Evolutionary conservation across 306 rosid species (phyloP).

Genomic region (Datisca glomerata): DNA sequence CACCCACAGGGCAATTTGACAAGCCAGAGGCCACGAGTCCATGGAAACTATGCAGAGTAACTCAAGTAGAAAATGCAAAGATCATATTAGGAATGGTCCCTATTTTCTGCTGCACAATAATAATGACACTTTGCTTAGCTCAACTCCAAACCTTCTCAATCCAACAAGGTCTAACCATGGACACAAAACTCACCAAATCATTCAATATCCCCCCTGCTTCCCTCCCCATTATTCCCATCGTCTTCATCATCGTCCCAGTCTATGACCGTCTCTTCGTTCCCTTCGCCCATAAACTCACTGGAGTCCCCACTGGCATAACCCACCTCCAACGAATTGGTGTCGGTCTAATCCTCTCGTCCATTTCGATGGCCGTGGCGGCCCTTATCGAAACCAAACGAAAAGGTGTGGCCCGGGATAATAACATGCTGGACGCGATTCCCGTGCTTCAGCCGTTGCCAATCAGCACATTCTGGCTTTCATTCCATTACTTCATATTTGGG

Average conservation of each 20-base stretch:
- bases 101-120: constrained; percentile 69
- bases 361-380: constrained; percentile 83
- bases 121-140: constrained; percentile 93
- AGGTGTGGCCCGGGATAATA: constrained; percentile 41
- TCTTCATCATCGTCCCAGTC: constrained; percentile 58
- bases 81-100: constrained; percentile 60
- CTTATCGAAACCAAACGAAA: constrained; percentile 61
- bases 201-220: constrained; percentile 80
- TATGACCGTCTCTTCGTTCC: constrained; percentile 66
- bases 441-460: constrained; percentile 58
- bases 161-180: constrained; percentile 71
- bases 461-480: constrained; percentile 78
- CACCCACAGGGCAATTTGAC: constrained; percentile 14
- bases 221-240: constrained; percentile 66
- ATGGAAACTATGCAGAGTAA: constrained; percentile 78
- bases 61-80: constrained; percentile 95
- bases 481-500: constrained; percentile 82
- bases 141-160: constrained; percentile 93
- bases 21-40: constrained; percentile 26
- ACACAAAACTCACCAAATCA: constrained; percentile 41
- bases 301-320: constrained; percentile 64
- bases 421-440: constrained; percentile 69
- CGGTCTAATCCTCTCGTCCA: constrained; percentile 61
- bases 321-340: constrained; percentile 79
- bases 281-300: constrained; percentile 37